Evolutionary conservation across 305 asterid genomes (phyloP).

Genomic region (Fraxinus xanthoxyloides): DNA sequence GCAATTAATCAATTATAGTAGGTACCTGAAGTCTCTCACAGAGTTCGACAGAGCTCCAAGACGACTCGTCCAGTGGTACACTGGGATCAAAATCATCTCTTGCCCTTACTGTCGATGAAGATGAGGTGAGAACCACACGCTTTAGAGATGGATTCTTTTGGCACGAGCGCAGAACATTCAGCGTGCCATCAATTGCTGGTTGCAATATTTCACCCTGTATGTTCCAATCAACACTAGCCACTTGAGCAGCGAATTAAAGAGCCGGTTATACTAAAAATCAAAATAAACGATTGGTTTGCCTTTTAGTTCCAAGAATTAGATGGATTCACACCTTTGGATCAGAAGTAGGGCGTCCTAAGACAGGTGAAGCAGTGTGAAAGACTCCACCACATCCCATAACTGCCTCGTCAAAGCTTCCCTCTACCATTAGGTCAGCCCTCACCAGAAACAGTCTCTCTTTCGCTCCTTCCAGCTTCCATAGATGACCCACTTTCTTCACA

Average conservation of each 20-base stretch:
- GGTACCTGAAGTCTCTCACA: constrained; percentile 64
- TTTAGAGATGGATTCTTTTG: constrained; percentile 58
- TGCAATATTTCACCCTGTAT: constrained; percentile 65
- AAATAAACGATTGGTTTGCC: not conserved
- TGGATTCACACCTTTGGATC: constrained; percentile 52
- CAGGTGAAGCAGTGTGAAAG: constrained; percentile 71
- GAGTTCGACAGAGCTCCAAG: constrained; percentile 74
- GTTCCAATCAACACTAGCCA: not conserved
- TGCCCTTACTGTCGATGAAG: constrained; percentile 75
- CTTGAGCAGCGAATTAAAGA: not conserved
- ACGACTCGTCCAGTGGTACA: constrained; percentile 66
- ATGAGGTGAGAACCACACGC: constrained; percentile 87
- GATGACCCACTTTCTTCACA: constrained; percentile 63
- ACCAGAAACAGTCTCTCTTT: constrained; percentile 44
- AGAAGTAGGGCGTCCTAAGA: constrained; percentile 37
- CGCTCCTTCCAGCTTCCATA: constrained; percentile 66
- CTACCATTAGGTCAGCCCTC: constrained; percentile 48
- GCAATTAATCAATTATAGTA: not conserved
- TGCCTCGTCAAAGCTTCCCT: constrained; percentile 59
- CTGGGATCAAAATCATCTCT: constrained; percentile 54
- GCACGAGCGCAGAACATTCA: constrained; percentile 84
- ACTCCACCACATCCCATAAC: constrained; percentile 52
- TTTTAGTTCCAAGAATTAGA: not conserved
- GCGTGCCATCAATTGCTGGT: constrained; percentile 84
- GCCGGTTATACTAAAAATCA: not conserved